Percentiles rank a stretch among this genome's conserved stretches.
phyloP scores from a whole-genome alignment of 2,329 filamentous ascomycete genomes.

The Parascedosporium putredinis region DNA sequence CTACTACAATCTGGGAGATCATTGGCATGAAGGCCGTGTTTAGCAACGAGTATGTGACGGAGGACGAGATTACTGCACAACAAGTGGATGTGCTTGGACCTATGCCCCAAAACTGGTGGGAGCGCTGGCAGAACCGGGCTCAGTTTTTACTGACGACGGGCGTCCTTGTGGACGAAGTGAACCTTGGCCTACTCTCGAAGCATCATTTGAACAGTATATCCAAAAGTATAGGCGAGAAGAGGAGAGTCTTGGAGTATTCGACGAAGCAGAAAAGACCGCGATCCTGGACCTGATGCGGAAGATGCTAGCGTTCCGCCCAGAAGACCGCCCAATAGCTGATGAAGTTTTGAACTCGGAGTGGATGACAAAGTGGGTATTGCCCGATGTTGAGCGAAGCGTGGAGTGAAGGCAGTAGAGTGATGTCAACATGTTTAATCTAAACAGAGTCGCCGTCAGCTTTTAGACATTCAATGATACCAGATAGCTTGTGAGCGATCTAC shows the following conservation, averaged over 20 bases:
- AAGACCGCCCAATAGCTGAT: constrained; percentile 18
- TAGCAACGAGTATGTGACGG: constrained; percentile 12
- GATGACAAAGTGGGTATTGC: constrained; percentile 22
- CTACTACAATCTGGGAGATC: constrained; percentile 15
- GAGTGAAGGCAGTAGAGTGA: no score
- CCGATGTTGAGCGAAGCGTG: no score
- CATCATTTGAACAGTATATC: constrained; percentile 18
- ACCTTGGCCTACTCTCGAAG: constrained; percentile 15
- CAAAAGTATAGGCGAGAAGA: constrained; percentile 15
- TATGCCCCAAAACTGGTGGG: constrained; percentile 11
- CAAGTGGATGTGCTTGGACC: constrained; percentile 15
- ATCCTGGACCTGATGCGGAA: constrained; percentile 20
- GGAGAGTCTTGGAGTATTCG: constrained; percentile 12
- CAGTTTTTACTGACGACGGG: constrained; percentile 1
- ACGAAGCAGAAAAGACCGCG: constrained; percentile 12
- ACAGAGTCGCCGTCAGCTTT: no score
- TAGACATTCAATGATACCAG: no score
- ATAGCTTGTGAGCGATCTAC: no score
- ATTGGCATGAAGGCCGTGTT: constrained; percentile 16
- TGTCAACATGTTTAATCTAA: no score
- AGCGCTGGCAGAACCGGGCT: constrained; percentile 8
- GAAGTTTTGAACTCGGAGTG: constrained; percentile 22
- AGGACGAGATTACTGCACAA: constrained; percentile 15
- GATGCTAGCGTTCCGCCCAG: constrained; percentile 20
- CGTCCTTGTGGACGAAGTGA: constrained; percentile 8